Evolutionary conservation across 208 protist species (phyloP).

Genomic region (Strigomonas galati): DNA sequence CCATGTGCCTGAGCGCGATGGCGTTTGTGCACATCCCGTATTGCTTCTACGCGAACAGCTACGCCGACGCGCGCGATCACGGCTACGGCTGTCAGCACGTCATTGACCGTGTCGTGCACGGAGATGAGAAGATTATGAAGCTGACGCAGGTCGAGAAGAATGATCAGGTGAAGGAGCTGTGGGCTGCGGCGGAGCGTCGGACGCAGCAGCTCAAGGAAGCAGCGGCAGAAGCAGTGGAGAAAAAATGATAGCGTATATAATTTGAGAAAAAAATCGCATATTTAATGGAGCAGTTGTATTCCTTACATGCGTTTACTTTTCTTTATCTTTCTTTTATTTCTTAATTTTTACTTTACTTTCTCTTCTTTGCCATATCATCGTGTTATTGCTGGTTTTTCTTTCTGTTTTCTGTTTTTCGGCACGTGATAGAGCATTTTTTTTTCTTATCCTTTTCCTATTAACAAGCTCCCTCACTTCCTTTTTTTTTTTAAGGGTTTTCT

Average conservation of each 20-base stretch:
- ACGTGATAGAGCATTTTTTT: not conserved
- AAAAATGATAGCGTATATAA: slow-evolving; percentile 3
- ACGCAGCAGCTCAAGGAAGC: too few species aligned
- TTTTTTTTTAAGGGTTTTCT: not conserved
- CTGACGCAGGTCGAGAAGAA: not conserved
- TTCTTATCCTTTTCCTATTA: not conserved
- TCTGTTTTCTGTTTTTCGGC: not conserved
- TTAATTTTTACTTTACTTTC: not conserved
- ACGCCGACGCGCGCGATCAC: not conserved
- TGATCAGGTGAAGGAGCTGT: too few species aligned
- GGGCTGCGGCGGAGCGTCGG: too few species aligned
- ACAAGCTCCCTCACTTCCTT: not conserved
- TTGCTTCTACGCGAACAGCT: slow-evolving; percentile 8
- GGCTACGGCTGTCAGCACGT: slow-evolving; percentile 1
- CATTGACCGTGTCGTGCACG: not conserved
- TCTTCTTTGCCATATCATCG: not conserved
- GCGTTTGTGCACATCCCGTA: not conserved
- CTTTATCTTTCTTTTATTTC: slow-evolving; percentile 7
- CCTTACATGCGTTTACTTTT: too few species aligned
- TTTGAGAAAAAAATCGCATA: slow-evolving; percentile 3
- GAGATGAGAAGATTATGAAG: not conserved
- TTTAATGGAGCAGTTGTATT: too few species aligned
- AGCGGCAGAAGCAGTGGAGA: too few species aligned
- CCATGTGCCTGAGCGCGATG: slow-evolving; percentile 6
- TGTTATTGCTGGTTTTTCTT: not conserved